Percentiles rank a stretch among this genome's conserved stretches.
Conservation (phyloP, 108 stramenopile genomes). For the Conticribra guillardii region DNA sequence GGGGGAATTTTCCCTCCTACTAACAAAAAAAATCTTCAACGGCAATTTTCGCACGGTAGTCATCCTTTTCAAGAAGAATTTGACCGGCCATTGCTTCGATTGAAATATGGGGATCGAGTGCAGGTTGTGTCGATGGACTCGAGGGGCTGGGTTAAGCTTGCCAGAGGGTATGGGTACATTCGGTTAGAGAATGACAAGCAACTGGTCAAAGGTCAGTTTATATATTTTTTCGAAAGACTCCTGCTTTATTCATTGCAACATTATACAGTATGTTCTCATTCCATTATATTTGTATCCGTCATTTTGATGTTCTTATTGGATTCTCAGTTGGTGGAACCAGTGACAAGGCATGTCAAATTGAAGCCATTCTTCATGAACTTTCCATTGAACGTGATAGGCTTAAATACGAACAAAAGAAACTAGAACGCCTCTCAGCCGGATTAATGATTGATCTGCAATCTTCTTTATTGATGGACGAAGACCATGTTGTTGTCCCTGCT, state of each 20-base stretch:
- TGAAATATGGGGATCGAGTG: constrained; percentile 77
- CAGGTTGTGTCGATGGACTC: constrained; percentile 75
- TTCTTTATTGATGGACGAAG: constrained; percentile 72
- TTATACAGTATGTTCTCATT: background rate
- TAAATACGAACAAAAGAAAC: constrained; percentile 65
- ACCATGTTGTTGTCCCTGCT: constrained; percentile 47
- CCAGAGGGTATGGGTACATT: constrained; percentile 80
- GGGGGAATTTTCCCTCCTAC: no score
- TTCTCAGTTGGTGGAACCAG: constrained; percentile 65
- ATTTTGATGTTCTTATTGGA: background rate
- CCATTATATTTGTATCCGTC: constrained; percentile 3
- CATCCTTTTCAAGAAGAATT: constrained; percentile 31
- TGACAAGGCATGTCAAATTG: constrained; percentile 78
- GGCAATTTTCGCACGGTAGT: constrained; percentile 13
- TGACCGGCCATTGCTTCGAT: constrained; percentile 42
- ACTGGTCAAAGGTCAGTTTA: constrained; percentile 70
- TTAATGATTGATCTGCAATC: constrained; percentile 78
- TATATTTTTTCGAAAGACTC: background rate
- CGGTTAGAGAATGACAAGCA: constrained; percentile 60
- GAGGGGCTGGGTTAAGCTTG: constrained; percentile 79
- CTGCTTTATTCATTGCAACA: no score
- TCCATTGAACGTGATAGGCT: constrained; percentile 63
- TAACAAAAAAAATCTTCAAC: constrained; percentile 8
- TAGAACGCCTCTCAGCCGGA: constrained; percentile 71
- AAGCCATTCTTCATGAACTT: constrained; percentile 69